Base-by-base conservation (phyloP, 2,329 filamentous ascomycete genomes). In the Neofusicoccum ribis region DNA sequence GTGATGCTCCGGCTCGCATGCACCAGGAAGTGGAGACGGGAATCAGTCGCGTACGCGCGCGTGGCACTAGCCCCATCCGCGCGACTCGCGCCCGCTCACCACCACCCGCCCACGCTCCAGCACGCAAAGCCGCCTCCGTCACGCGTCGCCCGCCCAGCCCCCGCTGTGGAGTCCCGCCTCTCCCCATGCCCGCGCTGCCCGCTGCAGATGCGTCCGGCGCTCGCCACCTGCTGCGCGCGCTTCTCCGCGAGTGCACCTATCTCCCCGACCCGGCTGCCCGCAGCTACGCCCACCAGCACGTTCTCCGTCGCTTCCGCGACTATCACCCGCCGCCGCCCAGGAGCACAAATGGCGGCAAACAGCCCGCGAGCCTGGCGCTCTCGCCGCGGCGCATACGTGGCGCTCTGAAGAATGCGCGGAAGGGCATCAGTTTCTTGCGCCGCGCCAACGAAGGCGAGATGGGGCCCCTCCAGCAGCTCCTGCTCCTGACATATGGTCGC, bases 241-340 rank as follows among this genome's bases (percentile, higher is more conserved):
- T 87, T 9, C 81, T 89, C 44, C 83, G 87, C 66, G 84, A 88
- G 76, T 81, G 81, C 67, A 82, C 83, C 64, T 89, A 89, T 70
- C 82, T 89, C 44, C 86, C 87, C 34, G 86, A 89, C 70, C 79
- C 83, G 1, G 74, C 80, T 65, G 84, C 85, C 44, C 81, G 83
- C 68, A 63, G 69, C 37, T 85, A 83, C 74, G 78, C 86, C 73
- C 78, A 78, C 65, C 70, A 78, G 60, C 79, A 86, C 72, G 76
- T 85, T 50, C 67, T 83, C 39, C 68, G 71, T 41, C 79, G 83
- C 67, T 88, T 85, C 74, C 80, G 81, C 60, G 76, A 80, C 36
- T 78, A 80, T 68, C 73, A 76, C 68, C 73, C 77, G 27, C 44
- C 14, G 51, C 41, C 9, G 20, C 5, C 14, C 14, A 46, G 15